A percentile compares a stretch with the other conserved stretches of the same genome.
Conservation (phyloP, 129 eudicot species). For the Artemisia argyi region DNA sequence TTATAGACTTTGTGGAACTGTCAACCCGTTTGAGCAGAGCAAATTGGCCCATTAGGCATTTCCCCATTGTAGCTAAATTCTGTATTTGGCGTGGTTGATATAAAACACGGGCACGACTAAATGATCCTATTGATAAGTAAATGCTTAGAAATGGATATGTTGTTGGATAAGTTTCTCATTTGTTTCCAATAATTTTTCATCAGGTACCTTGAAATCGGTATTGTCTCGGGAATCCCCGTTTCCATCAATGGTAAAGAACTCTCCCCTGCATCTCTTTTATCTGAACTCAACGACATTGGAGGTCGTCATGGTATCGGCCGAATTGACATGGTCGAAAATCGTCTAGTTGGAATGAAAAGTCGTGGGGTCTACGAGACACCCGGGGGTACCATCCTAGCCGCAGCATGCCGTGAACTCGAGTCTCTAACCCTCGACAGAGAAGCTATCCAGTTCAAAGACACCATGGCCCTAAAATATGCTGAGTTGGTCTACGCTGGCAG, state of each 20-base stretch:
- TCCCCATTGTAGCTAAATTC: no score
- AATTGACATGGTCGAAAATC: conserved; percentile 92
- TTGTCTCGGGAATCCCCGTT: conserved; percentile 76
- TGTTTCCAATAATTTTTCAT: conserved; percentile 16
- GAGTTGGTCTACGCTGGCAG: conserved; percentile 95
- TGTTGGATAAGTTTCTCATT: neutral
- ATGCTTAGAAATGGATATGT: neutral
- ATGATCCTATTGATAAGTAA: neutral
- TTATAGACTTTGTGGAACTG: no score
- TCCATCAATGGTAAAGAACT: conserved; percentile 79
- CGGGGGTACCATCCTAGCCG: conserved; percentile 86
- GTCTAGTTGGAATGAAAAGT: conserved; percentile 83
- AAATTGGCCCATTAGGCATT: no score
- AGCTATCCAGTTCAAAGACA: conserved; percentile 83
- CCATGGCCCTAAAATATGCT: conserved; percentile 81
- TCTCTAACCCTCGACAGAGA: conserved; percentile 94
- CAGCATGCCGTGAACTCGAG: conserved; percentile 90
- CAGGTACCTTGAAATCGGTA: conserved; percentile 89
- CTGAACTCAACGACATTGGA: conserved; percentile 75
- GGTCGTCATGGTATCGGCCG: conserved; percentile 97
- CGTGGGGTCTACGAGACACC: conserved; percentile 98
- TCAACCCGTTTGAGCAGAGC: no score
- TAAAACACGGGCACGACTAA: no score
- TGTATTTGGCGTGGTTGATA: no score
- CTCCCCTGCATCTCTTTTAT: conserved; percentile 81